phyloP scores from a whole-genome alignment of 768 basidiomycete genomes.

The Termitomyces sp. region DNA sequence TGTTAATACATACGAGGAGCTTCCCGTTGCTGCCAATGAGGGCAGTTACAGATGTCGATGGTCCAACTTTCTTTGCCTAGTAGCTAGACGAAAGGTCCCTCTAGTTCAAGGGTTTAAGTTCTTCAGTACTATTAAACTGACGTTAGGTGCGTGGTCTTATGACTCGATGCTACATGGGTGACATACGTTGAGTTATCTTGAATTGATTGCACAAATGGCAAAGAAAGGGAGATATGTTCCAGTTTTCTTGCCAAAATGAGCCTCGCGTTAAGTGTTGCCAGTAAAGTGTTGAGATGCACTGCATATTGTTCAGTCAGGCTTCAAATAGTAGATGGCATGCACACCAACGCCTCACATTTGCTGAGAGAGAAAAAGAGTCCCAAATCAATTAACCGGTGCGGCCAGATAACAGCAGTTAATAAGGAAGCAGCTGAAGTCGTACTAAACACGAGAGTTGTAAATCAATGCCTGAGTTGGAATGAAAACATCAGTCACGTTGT shows the following conservation, averaged over 20 bases:
- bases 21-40: too few species aligned
- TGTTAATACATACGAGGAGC: too few species aligned
- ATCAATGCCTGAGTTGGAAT: neutral
- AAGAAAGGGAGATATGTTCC: neutral
- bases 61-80: neutral
- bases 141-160: neutral
- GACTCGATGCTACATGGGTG: neutral
- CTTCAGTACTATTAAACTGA: neutral
- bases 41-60: too few species aligned
- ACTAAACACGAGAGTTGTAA: neutral
- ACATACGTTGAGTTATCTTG: neutral
- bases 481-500: neutral
- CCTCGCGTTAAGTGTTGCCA: slow-evolving; percentile 8
- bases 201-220: neutral
- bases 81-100: neutral
- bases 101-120: too few species aligned
- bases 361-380: slow-evolving; percentile 5
- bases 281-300: slow-evolving; percentile 7
- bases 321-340: neutral
- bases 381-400: neutral
- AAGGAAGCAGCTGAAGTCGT: neutral
- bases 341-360: neutral
- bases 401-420: neutral
- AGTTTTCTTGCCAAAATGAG: neutral
- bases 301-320: neutral